Conservation (phyloP, 2,329 filamentous ascomycete genomes). For the Pseudocercospora pini-densiflorae region DNA sequence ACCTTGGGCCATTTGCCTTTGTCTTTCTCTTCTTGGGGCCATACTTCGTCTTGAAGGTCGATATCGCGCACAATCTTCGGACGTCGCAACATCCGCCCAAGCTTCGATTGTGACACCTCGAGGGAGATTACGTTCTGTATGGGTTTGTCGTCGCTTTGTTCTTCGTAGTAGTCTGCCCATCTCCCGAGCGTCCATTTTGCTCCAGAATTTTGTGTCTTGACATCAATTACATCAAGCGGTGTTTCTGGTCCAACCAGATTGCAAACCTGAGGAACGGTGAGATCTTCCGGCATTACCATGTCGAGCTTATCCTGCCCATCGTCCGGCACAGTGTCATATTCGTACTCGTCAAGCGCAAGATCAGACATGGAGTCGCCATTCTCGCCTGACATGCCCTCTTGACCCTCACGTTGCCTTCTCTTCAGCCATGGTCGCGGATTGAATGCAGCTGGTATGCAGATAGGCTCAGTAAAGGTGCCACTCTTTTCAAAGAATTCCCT, state of each 20-base stretch:
- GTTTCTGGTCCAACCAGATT: conserved; percentile 68
- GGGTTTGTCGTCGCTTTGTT: conserved; percentile 61
- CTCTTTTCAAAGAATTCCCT: conserved; percentile 67
- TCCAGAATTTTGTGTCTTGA: conserved; percentile 69
- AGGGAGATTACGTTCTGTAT: conserved; percentile 73
- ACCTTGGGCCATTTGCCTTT: conserved; percentile 65
- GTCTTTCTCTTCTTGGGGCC: conserved; percentile 57
- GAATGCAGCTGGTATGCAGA: conserved; percentile 65
- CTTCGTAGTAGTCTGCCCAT: conserved; percentile 71
- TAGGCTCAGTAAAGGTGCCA: conserved; percentile 67
- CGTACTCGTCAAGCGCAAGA: conserved; percentile 45
- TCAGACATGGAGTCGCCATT: conserved; percentile 39
- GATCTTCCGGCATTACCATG: conserved; percentile 68
- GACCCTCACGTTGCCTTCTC: conserved; percentile 12
- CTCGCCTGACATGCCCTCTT: conserved; percentile 16
- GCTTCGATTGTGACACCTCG: conserved; percentile 67
- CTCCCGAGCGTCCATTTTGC: conserved; percentile 68
- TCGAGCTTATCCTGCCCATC: conserved; percentile 68
- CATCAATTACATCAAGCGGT: conserved; percentile 69
- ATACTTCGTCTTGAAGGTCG: conserved; percentile 60
- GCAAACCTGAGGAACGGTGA: conserved; percentile 67
- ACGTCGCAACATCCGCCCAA: conserved; percentile 65
- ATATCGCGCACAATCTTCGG: conserved; percentile 69
- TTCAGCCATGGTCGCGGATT: conserved; percentile 58
- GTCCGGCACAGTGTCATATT: conserved; percentile 57